A percentile compares a stretch with the other conserved stretches of the same genome.
Evolutionary conservation across 140 eudicot species (phyloP).

Genomic region (Anethum foeniculum): DNA sequence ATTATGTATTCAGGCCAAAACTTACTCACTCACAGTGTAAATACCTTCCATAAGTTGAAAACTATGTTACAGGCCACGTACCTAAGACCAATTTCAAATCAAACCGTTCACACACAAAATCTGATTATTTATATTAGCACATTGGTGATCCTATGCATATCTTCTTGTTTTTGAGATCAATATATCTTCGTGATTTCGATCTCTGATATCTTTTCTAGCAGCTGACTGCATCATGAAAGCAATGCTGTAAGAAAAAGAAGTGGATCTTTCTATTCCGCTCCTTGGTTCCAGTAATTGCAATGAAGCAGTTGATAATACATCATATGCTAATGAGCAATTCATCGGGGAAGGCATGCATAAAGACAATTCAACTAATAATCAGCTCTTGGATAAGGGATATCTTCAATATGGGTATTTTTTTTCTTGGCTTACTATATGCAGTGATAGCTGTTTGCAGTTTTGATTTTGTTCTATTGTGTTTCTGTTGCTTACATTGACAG

Average conservation of each 20-base stretch:
- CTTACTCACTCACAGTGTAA: too few relatives aligned
- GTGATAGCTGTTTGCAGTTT: neutral
- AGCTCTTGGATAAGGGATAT: slow-evolving; percentile 38
- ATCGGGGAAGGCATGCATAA: too few relatives aligned
- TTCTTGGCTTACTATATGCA: neutral
- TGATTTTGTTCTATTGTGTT: neutral
- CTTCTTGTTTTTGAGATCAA: too few relatives aligned
- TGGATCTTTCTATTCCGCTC: neutral
- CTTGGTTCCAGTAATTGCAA: neutral
- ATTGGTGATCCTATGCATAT: too few relatives aligned
- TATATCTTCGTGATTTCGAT: too few relatives aligned
- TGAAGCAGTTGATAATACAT: neutral
- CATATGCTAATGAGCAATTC: too few relatives aligned
- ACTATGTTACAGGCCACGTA: too few relatives aligned
- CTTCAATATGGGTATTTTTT: slow-evolving; percentile 50
- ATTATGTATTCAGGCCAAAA: too few relatives aligned
- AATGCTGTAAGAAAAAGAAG: neutral
- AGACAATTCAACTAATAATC: slow-evolving; percentile 18
- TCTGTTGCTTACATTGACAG: slow-evolving; percentile 25
- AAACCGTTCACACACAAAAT: too few relatives aligned
- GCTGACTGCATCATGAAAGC: neutral
- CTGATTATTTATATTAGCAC: too few relatives aligned
- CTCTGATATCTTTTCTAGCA: neutral
- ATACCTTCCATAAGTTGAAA: too few relatives aligned
- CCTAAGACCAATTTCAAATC: too few relatives aligned